Conservation (phyloP, 1,284 basidiomycete species). For the Gomphus sp. region DNA sequence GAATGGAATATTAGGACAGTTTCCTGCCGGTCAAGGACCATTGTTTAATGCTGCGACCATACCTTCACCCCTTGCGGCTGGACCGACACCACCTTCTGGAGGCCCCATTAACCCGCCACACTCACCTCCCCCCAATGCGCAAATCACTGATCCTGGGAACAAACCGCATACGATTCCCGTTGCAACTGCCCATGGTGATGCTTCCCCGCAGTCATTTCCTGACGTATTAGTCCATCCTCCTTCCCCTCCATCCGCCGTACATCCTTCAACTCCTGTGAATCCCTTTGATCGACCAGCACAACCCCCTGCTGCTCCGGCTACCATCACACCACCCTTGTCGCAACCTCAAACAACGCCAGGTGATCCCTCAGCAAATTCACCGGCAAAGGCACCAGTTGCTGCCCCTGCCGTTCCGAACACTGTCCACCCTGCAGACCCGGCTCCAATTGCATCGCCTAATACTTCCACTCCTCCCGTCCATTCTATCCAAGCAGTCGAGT, state of each 20-base stretch:
- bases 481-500: too few species aligned
- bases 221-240: background rate
- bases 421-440: background rate
- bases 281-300: background rate
- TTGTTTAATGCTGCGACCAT: background rate
- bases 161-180: too few species aligned
- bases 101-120: too few species aligned
- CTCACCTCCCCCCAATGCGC: too few species aligned
- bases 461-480: background rate
- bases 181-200: too few species aligned
- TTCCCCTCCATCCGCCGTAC: background rate
- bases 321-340: background rate
- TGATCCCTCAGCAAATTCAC: too few species aligned
- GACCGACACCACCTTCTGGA: too few species aligned
- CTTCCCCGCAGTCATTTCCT: background rate
- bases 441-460: background rate
- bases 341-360: too few species aligned
- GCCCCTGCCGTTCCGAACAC: background rate
- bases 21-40: background rate
- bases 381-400: too few species aligned
- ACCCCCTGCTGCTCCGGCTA: background rate
- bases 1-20: background rate
- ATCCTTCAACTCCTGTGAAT: background rate
- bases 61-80: too few species aligned
- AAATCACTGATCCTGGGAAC: too few species aligned